These are phyloP conservation scores for Truncatella angustata DNA, from an alignment of 2,329 filamentous ascomycete genomes.

Conservation along the genomic window DNA sequence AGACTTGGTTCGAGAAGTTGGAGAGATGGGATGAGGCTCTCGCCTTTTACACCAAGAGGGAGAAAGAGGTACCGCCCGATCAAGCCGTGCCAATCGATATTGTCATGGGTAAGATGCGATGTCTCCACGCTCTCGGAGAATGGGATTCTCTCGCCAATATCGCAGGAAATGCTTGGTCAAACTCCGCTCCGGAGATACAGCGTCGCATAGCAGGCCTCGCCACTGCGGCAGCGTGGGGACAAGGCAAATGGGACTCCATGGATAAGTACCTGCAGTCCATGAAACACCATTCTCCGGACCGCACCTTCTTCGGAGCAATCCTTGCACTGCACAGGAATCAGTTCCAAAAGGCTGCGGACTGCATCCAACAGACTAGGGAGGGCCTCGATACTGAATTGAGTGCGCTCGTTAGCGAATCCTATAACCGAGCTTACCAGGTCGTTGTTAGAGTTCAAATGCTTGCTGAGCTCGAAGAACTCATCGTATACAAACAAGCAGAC, in stretches of 20 bases:
- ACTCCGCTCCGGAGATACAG: conserved; percentile 82
- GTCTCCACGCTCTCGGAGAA: conserved; percentile 92
- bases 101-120: conserved; percentile 99
- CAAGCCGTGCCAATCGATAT: conserved; percentile 76
- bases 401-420: conserved; percentile 95
- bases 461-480: conserved; percentile 96
- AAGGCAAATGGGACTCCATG: conserved; percentile 98
- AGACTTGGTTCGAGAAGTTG: conserved; percentile 98
- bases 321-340: conserved; percentile 93
- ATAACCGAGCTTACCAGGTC: conserved; percentile 96
- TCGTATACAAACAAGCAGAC: conserved; percentile 94
- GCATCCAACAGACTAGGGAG: conserved; percentile 89
- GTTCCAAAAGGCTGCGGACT: conserved; percentile 84
- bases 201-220: conserved; percentile 89
- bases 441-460: conserved; percentile 99
- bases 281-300: conserved; percentile 88
- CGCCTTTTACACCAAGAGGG: conserved; percentile 85
- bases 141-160: conserved; percentile 91
- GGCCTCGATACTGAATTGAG: conserved; percentile 94
- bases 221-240: conserved; percentile 93
- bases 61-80: conserved; percentile 62
- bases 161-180: conserved; percentile 90
- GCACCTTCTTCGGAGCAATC: conserved; percentile 97
- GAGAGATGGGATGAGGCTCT: conserved; percentile 98
- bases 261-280: conserved; percentile 94